Base-by-base conservation (phyloP, 2,329 filamentous ascomycete species). In the Didymosphaeria variabile region DNA sequence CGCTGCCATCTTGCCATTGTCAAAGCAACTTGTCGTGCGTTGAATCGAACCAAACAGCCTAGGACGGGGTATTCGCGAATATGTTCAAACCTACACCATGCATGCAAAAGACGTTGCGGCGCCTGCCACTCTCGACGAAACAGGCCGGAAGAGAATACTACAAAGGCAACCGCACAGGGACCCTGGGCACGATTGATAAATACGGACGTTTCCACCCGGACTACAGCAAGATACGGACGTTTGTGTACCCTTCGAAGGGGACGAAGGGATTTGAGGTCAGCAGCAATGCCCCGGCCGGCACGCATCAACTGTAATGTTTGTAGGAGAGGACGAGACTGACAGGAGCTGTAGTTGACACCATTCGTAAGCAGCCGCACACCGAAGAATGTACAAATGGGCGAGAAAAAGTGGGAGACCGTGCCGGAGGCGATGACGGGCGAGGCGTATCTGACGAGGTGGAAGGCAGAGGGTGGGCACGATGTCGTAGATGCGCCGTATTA, bases 101-200 rank as follows among this genome's bases (percentile, higher is more conserved):
- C 66, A 88, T 97, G 72, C 85, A 86, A 70, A 84, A 88, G 77
- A 86, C 87, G 60, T 86, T 93, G 73, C 87, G 89, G 79, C 93
- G 94, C 75, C 84, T 94, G 61, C 85, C 86, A 56, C 87, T 99
- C 74, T 97, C 92, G 13, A 97, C 94, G 69, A 99, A 99, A 82
- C 90, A 95, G 80, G 90, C 94, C 77, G 91, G 91, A 78, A 92
- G 93, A 76, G 94, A 94, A 69, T 99, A 90, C 87, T 99, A 99
- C 88, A 98, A 98, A 85, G 95, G 95, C 77, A 97, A 91, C 72
- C 86, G 94, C 50, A 90, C 93, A 0, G 95, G 95, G 1, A 88
- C 91, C 45, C 93, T 96, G 88, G 95, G 95, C 78, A 81, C 84
- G 15, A 92, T 96, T 81, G 94, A 91, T 57, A 91, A 91, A 77